Conservation (phyloP, 345 rosid genomes). For the Turnera subulata region DNA sequence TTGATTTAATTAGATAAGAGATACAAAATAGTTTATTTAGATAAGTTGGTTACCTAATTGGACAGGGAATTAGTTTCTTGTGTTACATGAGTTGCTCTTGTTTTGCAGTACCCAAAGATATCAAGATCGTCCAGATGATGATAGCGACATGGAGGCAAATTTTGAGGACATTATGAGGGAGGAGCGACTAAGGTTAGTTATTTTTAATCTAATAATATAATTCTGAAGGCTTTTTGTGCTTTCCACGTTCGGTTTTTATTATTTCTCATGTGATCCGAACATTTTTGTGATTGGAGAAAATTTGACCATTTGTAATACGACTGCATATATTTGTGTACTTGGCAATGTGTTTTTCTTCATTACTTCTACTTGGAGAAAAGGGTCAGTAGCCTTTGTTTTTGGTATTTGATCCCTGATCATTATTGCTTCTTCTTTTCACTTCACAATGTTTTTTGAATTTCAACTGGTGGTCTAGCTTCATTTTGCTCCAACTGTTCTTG, state of each 20-base stretch:
- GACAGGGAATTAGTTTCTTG: not conserved
- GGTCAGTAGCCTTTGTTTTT: too few species aligned
- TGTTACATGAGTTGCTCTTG: not conserved
- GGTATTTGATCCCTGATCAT: too few species aligned
- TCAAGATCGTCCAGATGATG: conserved; percentile 41
- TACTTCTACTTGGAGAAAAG: too few species aligned
- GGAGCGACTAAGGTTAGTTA: conserved; percentile 40
- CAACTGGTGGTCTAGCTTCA: not conserved
- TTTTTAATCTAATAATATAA: too few species aligned
- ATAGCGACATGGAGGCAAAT: conserved; percentile 73
- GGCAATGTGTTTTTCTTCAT: not conserved
- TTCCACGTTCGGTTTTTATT: not conserved
- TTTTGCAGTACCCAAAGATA: conserved; percentile 22
- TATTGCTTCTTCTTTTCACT: too few species aligned
- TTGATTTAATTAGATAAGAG: too few species aligned
- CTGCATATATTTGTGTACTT: not conserved
- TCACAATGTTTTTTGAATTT: not conserved
- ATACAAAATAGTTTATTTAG: too few species aligned
- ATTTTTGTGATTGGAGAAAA: too few species aligned
- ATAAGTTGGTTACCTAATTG: too few species aligned
- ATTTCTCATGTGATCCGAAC: not conserved
- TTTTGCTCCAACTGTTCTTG: not conserved
- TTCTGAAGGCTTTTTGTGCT: not conserved
- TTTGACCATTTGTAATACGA: not conserved
- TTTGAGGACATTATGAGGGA: conserved; percentile 66